Conservation (phyloP, 441 rosid species). For the Bocquillonia castaneifolia region DNA sequence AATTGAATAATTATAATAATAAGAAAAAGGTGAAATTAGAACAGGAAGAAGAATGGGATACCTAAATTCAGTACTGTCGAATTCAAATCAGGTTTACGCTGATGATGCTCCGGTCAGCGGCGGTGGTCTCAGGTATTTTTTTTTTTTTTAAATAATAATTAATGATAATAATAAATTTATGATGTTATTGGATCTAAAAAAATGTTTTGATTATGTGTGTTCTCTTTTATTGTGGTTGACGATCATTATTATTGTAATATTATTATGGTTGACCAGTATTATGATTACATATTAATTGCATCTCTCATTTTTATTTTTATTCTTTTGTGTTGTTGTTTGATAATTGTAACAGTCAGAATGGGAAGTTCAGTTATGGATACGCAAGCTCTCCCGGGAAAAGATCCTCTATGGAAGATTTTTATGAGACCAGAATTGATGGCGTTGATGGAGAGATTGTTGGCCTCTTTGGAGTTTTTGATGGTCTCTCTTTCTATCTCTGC, state of each 20-base stretch:
- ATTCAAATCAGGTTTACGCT: constrained; percentile 68
- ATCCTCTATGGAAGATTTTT: constrained; percentile 97
- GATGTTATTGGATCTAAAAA: constrained; percentile 11
- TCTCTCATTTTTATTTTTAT: constrained; percentile 15
- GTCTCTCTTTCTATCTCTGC: constrained; percentile 33
- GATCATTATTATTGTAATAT: too few species aligned
- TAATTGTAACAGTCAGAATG: constrained; percentile 66
- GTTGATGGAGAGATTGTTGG: constrained; percentile 90
- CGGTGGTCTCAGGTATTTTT: constrained; percentile 75
- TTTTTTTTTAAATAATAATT: too few species aligned
- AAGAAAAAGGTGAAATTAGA: constrained; percentile 18
- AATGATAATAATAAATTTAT: background rate
- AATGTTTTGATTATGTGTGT: background rate
- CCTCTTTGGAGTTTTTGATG: constrained; percentile 97
- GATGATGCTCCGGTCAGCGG: constrained; percentile 82
- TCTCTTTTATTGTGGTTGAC: background rate
- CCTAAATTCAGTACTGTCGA: constrained; percentile 64
- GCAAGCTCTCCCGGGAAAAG: constrained; percentile 98
- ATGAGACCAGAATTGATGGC: constrained; percentile 87
- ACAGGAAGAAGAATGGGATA: constrained; percentile 56
- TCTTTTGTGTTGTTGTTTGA: constrained; percentile 9
- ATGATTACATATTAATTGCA: too few species aligned
- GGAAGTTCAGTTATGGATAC: constrained; percentile 94
- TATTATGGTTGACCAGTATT: too few species aligned
- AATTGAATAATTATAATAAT: background rate